Evolutionary conservation across 208 protist species (phyloP).

Genomic region (Trypanosoma caninum): DNA sequence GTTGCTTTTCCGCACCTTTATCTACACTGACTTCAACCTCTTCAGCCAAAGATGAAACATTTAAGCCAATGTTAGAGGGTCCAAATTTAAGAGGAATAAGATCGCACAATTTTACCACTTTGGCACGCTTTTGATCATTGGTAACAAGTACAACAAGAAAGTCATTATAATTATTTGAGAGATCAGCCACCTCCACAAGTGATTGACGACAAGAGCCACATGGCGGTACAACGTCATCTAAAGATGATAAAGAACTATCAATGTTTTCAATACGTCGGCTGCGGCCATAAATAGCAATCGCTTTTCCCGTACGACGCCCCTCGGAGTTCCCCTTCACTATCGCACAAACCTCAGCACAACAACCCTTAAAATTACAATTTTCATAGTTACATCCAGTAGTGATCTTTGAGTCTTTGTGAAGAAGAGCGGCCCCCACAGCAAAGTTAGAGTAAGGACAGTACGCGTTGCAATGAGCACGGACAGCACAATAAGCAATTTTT

Average conservation of each 20-base stretch:
- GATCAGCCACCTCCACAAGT: conserved; percentile 75
- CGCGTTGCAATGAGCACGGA: conserved; percentile 42
- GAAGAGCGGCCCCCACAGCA: conserved; percentile 69
- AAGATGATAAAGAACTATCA: conserved; percentile 16
- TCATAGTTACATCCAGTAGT: conserved; percentile 86
- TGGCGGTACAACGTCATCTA: conserved; percentile 54
- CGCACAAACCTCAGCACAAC: conserved; percentile 82
- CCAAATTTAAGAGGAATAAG: conserved; percentile 71
- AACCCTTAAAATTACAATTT: conserved; percentile 74
- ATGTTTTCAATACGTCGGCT: conserved; percentile 16
- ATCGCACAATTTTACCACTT: conserved; percentile 56
- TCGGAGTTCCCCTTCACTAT: conserved; percentile 77
- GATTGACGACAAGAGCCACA: conserved; percentile 85
- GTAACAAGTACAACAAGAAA: conserved; percentile 74
- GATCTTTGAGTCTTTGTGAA: conserved; percentile 56
- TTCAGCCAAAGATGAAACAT: conserved; percentile 29
- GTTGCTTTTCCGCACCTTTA: conserved; percentile 1
- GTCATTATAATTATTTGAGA: conserved; percentile 54
- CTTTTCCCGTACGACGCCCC: conserved; percentile 59
- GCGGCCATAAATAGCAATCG: conserved; percentile 76
- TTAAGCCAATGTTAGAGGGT: conserved; percentile 69
- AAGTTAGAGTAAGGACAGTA: conserved; percentile 85
- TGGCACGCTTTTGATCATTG: conserved; percentile 38
- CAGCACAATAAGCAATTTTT: conserved; percentile 35
- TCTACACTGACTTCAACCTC: not conserved